Percentiles rank a stretch among this genome's conserved stretches.
Conservation (phyloP, 305 asterid species). For the Caryopteris hybrid region DNA sequence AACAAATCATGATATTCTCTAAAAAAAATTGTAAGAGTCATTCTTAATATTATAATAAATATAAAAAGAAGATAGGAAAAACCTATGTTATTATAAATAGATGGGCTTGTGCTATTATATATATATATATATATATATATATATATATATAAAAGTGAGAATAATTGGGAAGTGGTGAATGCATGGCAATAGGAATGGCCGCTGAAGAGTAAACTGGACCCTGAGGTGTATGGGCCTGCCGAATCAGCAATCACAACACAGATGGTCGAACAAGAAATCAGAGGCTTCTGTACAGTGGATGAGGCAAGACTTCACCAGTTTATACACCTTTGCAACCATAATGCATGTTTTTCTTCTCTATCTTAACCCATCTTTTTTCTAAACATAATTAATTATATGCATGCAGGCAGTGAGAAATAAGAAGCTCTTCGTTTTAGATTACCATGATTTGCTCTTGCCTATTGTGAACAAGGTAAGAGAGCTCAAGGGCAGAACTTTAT, state of each 20-base stretch:
- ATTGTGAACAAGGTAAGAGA: conserved; percentile 59
- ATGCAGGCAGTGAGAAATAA: conserved; percentile 62
- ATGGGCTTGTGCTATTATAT: too few relatives aligned
- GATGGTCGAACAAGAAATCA: conserved; percentile 38
- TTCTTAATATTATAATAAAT: too few relatives aligned
- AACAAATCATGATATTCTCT: too few relatives aligned
- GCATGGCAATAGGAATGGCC: conserved; percentile 65
- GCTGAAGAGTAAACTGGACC: conserved; percentile 67
- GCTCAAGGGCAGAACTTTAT: conserved; percentile 45
- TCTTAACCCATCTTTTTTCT: too few relatives aligned
- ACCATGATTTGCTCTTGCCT: conserved; percentile 70
- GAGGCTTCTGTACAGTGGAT: conserved; percentile 47
- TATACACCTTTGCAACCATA: too few relatives aligned
- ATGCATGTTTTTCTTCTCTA: too few relatives aligned
- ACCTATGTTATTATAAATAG: too few relatives aligned
- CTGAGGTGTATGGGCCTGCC: conserved; percentile 62
- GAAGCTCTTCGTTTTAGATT: conserved; percentile 69
- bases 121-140: too few relatives aligned
- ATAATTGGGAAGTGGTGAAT: not conserved
- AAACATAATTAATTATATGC: too few relatives aligned
- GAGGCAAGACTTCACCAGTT: conserved; percentile 46
- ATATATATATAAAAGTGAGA: too few relatives aligned
- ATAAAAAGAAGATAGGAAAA: too few relatives aligned
- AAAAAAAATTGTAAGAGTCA: too few relatives aligned
- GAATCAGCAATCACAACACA: conserved; percentile 64